These are phyloP conservation scores for Helicostylum pulchrum DNA, from an alignment of 192 early-diverging fungal species.

Conservation along the genomic window DNA sequence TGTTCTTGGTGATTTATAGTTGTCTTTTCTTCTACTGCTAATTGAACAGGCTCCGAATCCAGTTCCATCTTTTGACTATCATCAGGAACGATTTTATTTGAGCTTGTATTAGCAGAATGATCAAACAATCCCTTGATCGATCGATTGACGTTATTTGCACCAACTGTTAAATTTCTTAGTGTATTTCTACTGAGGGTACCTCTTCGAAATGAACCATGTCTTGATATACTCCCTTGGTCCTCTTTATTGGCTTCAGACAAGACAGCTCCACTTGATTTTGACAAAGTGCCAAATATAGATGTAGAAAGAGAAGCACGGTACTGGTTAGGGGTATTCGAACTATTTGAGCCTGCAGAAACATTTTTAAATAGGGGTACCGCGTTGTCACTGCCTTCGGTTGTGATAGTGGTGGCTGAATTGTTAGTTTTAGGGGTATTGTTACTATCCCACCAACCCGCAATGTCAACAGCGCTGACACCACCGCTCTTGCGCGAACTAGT, in stretches of 20 bases:
- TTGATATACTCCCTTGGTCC: no score
- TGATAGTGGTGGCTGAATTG: neutral
- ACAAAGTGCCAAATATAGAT: neutral
- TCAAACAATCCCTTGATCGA: slow-evolving; percentile 3
- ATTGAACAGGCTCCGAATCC: neutral
- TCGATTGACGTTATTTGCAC: slow-evolving; percentile 10
- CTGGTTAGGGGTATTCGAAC: neutral
- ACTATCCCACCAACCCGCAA: slow-evolving; percentile 12
- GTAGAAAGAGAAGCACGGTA: slow-evolving; percentile 8
- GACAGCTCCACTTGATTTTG: neutral
- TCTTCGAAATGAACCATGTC: slow-evolving; percentile 1
- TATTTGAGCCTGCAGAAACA: neutral
- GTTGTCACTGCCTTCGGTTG: neutral
- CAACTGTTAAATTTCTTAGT: neutral
- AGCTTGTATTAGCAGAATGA: neutral
- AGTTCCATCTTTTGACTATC: slow-evolving; percentile 23
- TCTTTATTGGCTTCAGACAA: no score
- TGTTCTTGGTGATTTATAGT: no score
- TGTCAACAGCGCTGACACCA: slow-evolving; percentile 3
- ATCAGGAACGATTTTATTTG: slow-evolving; percentile 5
- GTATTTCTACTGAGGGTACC: slow-evolving; percentile 12
- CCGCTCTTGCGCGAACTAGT: neutral
- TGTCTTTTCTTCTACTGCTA: neutral
- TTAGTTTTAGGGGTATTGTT: no score
- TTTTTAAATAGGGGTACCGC: no score